Evolutionary conservation across 202 grass and related monocot species (phyloP), one percentile per base, ranked within the genome.

Genomic region (Schoenoplectus triqueter): DNA sequence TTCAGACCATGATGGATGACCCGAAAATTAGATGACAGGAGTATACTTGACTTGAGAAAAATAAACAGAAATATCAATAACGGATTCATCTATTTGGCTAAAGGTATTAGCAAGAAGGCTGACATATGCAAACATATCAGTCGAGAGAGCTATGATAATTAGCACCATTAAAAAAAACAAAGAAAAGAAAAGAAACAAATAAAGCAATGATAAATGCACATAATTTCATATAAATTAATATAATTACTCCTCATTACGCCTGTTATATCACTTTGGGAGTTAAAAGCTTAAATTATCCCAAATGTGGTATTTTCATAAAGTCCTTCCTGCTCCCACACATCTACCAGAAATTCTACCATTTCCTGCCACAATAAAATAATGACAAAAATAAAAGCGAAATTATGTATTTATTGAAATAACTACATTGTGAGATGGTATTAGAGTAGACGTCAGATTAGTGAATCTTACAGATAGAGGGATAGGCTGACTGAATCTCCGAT

Each of bases 281-380:
- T 49, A 74, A 52, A 11, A 74, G 54, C 39, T 79, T 42, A 79
- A 61, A 79, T 13, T 45, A 79, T 79, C 75, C 75, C 75, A 79
- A 61, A 79, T 79, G 54, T 61, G 7, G 75, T 79, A 71, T 69
- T 69, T 68, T 95, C 93, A 83, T 95, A 95, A 48, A 95, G 68
- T 17, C 89, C 93, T 81, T 91, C 89, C 75, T 95, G 91, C 66
- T 95, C 93, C 93, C 93, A 95, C 21, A 93, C 90, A 73, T 93
- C 93, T 83, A 91, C 93, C 45, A 95, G 89, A 80, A 95, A 95
- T 73, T 95, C 93, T 22, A 95, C 87, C 91, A 95, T 91, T 89
- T 95, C 93, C 93, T 95, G 91, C 80, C 6, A 81, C 70, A 64
- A 18, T 41, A 70, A 21, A 68, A 50, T 6, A 60, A 83, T 56